phyloP scores from a whole-genome alignment of 2,329 filamentous ascomycete species.

The Monilinia aucupariae region DNA sequence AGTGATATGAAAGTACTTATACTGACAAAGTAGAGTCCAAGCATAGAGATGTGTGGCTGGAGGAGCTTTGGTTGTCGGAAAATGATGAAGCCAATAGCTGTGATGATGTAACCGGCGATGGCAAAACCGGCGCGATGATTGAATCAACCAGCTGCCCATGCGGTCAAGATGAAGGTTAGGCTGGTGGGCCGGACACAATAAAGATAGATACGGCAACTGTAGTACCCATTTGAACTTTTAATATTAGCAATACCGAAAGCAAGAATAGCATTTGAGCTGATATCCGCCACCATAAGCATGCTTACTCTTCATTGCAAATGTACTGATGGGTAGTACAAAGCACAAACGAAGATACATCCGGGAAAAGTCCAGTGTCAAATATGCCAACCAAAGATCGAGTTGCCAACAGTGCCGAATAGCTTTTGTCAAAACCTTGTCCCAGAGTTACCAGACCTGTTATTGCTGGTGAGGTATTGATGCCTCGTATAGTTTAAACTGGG shows the following conservation, averaged over 20 bases:
- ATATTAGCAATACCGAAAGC: slow-evolving; percentile 35
- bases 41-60: slow-evolving; percentile 31
- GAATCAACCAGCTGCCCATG: slow-evolving; percentile 36
- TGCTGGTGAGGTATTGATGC: neutral
- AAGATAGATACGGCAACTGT: slow-evolving; percentile 49
- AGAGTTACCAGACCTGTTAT: slow-evolving; percentile 28
- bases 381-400: slow-evolving; percentile 49
- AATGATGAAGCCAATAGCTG: slow-evolving; percentile 36
- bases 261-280: slow-evolving; percentile 30
- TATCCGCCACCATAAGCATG: slow-evolving; percentile 42
- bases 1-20: slow-evolving; percentile 57
- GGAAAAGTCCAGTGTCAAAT: slow-evolving; percentile 45
- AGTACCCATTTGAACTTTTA: slow-evolving; percentile 64
- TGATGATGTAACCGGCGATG: slow-evolving; percentile 30
- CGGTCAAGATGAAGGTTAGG: slow-evolving; percentile 33
- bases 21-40: slow-evolving; percentile 62
- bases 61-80: slow-evolving; percentile 32
- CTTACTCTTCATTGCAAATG: slow-evolving; percentile 45
- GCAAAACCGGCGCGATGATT: slow-evolving; percentile 38
- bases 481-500: neutral
- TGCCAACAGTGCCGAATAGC: slow-evolving; percentile 67
- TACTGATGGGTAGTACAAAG: slow-evolving; percentile 45
- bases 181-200: slow-evolving; percentile 35
- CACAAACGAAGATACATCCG: slow-evolving; percentile 43
- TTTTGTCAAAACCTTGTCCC: slow-evolving; percentile 38